Percentiles rank a stretch among this genome's conserved stretches.
Conservation (phyloP, 2,329 filamentous ascomycete genomes). For the Pseudocercospora cruenta region DNA sequence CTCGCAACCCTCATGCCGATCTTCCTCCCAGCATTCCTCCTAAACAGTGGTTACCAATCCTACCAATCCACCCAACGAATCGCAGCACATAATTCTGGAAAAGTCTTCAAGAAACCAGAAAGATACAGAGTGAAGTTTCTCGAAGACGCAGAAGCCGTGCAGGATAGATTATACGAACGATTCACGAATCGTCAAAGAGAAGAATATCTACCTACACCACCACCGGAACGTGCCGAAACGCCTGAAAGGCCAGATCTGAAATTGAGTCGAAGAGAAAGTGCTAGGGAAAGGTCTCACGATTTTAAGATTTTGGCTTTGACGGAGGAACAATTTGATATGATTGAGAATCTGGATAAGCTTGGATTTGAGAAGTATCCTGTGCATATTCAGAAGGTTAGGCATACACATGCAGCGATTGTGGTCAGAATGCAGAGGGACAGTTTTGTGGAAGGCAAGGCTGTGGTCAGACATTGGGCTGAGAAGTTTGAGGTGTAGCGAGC, state of each 20-base stretch:
- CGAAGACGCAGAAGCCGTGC: conserved; percentile 72
- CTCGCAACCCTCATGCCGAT: conserved; percentile 74
- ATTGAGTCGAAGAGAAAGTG: conserved; percentile 28
- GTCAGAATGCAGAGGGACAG: conserved; percentile 65
- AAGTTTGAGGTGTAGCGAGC: conserved; percentile 70
- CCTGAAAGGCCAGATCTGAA: conserved; percentile 8
- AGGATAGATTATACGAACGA: conserved; percentile 77
- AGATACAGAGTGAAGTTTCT: conserved; percentile 73
- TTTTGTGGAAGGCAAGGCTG: conserved; percentile 76
- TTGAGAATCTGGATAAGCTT: conserved; percentile 70
- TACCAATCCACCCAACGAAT: conserved; percentile 75
- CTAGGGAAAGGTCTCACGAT: conserved; percentile 34
- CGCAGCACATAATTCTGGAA: conserved; percentile 66
- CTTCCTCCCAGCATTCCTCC: conserved; percentile 69
- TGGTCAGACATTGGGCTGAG: conserved; percentile 79
- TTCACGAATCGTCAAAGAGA: conserved; percentile 68
- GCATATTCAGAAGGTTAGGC: conserved; percentile 75
- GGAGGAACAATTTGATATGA: conserved; percentile 81
- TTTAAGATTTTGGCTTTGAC: conserved; percentile 75
- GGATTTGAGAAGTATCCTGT: conserved; percentile 65
- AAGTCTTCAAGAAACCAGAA: conserved; percentile 64
- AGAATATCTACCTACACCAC: conserved; percentile 66
- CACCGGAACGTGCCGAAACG: conserved; percentile 32
- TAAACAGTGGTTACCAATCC: conserved; percentile 78
- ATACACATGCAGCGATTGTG: conserved; percentile 90